Evolutionary conservation across 2,329 filamentous ascomycete species (phyloP).

Genomic region (Trichophyton simii): DNA sequence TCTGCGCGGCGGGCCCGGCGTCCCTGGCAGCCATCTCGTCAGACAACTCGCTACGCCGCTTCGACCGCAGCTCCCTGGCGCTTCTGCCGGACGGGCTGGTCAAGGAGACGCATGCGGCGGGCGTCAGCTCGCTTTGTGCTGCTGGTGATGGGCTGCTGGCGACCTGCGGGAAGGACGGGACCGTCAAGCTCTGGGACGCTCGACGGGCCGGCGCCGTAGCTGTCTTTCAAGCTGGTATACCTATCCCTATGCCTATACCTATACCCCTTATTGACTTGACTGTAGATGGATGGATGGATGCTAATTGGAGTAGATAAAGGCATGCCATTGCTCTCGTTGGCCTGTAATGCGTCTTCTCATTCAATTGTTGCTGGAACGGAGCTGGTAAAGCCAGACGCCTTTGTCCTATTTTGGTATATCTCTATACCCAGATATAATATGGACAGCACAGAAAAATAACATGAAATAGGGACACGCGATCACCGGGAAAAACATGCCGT

Average conservation of each 20-base stretch:
- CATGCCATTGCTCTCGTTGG: slow-evolving; percentile 42
- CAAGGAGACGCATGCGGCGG: slow-evolving; percentile 16
- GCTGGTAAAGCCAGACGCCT: slow-evolving; percentile 32
- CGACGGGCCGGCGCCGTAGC: slow-evolving; percentile 22
- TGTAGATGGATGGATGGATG: background rate
- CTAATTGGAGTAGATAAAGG: slow-evolving; percentile 30
- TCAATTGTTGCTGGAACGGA: slow-evolving; percentile 46
- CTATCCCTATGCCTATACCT: background rate
- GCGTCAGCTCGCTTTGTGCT: slow-evolving; percentile 26
- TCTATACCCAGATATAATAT: background rate
- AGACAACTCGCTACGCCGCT: slow-evolving; percentile 33
- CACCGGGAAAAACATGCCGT: slow-evolving; percentile 23
- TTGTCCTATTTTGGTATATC: slow-evolving; percentile 33
- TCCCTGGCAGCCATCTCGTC: slow-evolving; percentile 34
- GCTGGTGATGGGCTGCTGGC: slow-evolving; percentile 13
- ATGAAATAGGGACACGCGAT: slow-evolving; percentile 32
- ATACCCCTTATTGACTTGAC: background rate
- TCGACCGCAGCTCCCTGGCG: slow-evolving; percentile 26
- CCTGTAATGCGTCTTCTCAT: slow-evolving; percentile 35
- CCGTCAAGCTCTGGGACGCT: slow-evolving; percentile 31
- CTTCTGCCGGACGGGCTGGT: slow-evolving; percentile 16
- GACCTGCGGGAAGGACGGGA: slow-evolving; percentile 27
- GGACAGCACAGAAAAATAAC: background rate
- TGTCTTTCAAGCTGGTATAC: slow-evolving; percentile 26
- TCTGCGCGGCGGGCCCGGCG: slow-evolving; percentile 20